Base-by-base conservation (phyloP, 2,329 filamentous ascomycete genomes). In the Colletotrichum chrysophilum region DNA sequence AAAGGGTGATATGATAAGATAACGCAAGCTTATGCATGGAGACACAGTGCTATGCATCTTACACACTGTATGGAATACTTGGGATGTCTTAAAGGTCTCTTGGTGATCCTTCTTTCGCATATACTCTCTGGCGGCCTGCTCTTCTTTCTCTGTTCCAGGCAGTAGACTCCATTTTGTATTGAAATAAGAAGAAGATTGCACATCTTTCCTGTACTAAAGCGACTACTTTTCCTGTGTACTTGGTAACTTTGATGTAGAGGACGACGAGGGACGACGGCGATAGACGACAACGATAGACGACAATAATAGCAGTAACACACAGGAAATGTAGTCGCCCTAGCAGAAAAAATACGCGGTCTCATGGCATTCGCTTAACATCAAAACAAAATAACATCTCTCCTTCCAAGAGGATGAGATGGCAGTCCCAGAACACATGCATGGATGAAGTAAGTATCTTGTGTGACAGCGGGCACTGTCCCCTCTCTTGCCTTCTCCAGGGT, bases 1-100 rank as follows among this genome's bases (percentile, higher is more conserved):
- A 26, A 14, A 66, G 26, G 7, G 71, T 71, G 74, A 43, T 62
- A 74, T 71, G 74, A 76, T 76, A 76, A 76, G 74, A 76, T 76
- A 74, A 76, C 28, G 26, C 21, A 12, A 14, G 62, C 38, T 32
- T 28, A 62, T 72, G 62, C 61, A 67, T 61, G n/a, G 8, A 4
- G 26, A 52, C 24, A 28, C 58, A 14, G 43, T 65, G 24, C n/a
- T 14, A 21, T 14, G 0, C 12, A 5, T 24, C 4, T 7, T 9
- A 5, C 58, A 18, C 71, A 74, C 71, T 65, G 71, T 56, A 5
- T 13, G 21, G 12, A 21, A 12, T 34, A 71, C 32, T 58, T 60
- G 38, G 38, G 24, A 32, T 64, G 56, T 58, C 56, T 62, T 14
- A 21, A 21, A 72, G n/a, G 38, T 28, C 26, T 66, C 16, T 34